Evolutionary conservation across 306 rosid species (phyloP), one percentile per base, ranked within the genome.

Genomic region (Canavalia gladiata): DNA sequence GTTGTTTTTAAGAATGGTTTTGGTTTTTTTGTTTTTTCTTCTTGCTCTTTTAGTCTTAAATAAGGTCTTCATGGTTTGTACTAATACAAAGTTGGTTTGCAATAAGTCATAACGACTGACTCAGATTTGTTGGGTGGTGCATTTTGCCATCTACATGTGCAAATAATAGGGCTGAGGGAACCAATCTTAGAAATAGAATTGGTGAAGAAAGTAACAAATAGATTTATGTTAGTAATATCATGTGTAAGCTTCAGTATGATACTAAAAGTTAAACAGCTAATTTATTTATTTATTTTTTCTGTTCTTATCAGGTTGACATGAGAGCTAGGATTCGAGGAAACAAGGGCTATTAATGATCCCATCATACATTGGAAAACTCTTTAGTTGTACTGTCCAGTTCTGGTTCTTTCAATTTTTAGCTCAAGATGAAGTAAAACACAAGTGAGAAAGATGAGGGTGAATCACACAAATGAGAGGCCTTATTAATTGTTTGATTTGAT

Each of bases 251-350:
- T 73, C 51, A 47, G 37, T 50, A 8, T 60, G 77, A 59, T 79
- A 34, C 59, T 67, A 55, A 84, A 57, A 67, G 10, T 52, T 50
- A 58, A 84, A 50, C 63, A 9, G 46, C 68, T 73, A 10, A n/a
- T 34, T 66, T 12, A 2, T 13, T 12, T 58, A 2, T 7, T 47
- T 47, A 1, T 70, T 74, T 3, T 55, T 58, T 4, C 4, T 25
- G 12, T 33, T 71, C 34, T 75, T 42, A 49, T 52, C 89, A 87
- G 90, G 76, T 87, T 77, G 90, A 87, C 76, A 88, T 88, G 91
- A 86, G 91, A 84, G 86, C 88, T 65, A 84, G 89, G 80, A 88
- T 86, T 84, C 89, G 91, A 8, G 91, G 91, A 58, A 88, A 88
- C 88, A 88, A 88, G 73, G 91, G 91, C 47, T 86, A 88, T 73